Base-by-base conservation (phyloP, 345 rosid species). In the Eucalyptus sideroxylon region DNA sequence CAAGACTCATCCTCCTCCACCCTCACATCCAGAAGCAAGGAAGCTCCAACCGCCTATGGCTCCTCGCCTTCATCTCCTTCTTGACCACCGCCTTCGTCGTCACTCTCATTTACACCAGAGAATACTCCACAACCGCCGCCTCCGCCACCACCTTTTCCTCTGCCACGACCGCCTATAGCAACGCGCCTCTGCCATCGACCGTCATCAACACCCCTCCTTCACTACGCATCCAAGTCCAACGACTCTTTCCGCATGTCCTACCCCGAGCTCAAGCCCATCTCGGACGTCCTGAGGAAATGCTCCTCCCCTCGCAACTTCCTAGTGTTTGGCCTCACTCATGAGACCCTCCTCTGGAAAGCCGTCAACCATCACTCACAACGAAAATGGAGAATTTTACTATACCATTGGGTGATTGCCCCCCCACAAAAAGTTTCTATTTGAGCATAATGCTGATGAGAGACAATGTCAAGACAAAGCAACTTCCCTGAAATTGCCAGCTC, bases 11-110 rank as follows among this genome's bases (percentile, higher is more conserved):
- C 90, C 98, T 98, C 82, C 94, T 98, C 69, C 99, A 97, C 86
- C 99, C 99, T 6, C 95, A 98, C 85, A 93, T 96, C 90, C 99
- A 95, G 85, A 98, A 98, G 88, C 99, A 96, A 92, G 97, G 96
- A 37, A 93, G 93, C 91, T 91, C 98, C n/a, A 95, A 92, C 90
- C 95, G 95, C 5, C 45, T 96, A 90, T 98, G 98, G 99, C 97
- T 97, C 51, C 97, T 98, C 34, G 99, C 95, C 50, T 93, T 97
- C 69, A 53, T 98, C 82, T 96, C 98, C 11, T 90, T 96, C 93
- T 96, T 96, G 93, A 94, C 99, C 24, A 90, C 96, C 8, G 98
- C 96, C 60, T 96, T 96, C 88, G 98, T 97, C 59, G 89, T 96
- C 31, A 95, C 99, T 23, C 95, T 97, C 3, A 93, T 97, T 42